Evolutionary conservation across 352 stramenopile species (phyloP).

Genomic region (Phytophthora kernoviae): DNA sequence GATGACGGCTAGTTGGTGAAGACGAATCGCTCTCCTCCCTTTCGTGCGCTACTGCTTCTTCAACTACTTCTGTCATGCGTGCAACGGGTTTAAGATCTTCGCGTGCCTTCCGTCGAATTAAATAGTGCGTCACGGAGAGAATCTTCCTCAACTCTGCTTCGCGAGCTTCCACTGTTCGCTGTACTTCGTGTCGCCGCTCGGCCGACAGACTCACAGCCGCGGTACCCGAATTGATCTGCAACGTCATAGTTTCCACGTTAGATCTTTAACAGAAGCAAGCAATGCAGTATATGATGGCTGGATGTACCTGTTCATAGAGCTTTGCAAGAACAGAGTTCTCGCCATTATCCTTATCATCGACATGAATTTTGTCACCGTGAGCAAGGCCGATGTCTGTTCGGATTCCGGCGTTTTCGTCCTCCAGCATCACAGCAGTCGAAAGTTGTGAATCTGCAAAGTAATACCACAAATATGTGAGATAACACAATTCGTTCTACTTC

Average conservation of each 20-base stretch:
- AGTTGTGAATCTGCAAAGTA: constrained; percentile 60
- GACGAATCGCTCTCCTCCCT: constrained; percentile 28
- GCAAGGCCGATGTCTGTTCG: constrained; percentile 82
- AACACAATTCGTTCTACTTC: background rate
- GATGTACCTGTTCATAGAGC: constrained; percentile 75
- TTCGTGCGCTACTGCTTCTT: constrained; percentile 30
- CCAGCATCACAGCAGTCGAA: constrained; percentile 72
- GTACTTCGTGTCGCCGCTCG: constrained; percentile 87
- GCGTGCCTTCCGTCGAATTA: constrained; percentile 68
- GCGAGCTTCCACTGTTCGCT: constrained; percentile 80
- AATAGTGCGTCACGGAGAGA: constrained; percentile 81
- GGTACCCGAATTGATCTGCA: constrained; percentile 84
- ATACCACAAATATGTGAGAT: constrained; percentile 5
- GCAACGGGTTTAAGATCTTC: constrained; percentile 46
- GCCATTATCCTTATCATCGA: constrained; percentile 81
- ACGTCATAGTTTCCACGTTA: constrained; percentile 3
- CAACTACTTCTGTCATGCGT: constrained; percentile 29
- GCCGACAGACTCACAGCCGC: constrained; percentile 84
- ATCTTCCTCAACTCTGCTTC: constrained; percentile 86
- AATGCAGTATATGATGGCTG: background rate
- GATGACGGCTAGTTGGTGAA: constrained; percentile 21
- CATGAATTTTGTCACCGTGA: constrained; percentile 90
- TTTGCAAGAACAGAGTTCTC: constrained; percentile 82
- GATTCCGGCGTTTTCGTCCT: constrained; percentile 70
- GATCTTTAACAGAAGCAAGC: background rate